phyloP scores from a whole-genome alignment of 2,329 filamentous ascomycete genomes.

The Aspergillus amoenus region DNA sequence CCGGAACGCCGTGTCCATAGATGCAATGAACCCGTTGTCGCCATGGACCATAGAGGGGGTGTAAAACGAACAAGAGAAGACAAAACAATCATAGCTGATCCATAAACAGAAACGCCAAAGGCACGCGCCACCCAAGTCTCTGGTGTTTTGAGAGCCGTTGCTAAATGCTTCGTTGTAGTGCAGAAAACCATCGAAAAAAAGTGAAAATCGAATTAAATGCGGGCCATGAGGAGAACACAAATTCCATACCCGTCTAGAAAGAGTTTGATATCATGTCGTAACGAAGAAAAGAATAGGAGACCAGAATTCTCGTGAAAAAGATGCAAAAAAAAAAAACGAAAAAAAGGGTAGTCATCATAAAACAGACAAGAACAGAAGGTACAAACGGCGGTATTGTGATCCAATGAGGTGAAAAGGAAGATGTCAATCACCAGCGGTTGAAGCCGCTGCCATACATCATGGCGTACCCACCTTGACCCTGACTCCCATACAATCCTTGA shows the following conservation, averaged over 20 bases:
- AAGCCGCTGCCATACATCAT: slow-evolving; percentile 77
- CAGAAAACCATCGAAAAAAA: slow-evolving; percentile 18
- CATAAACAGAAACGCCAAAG: slow-evolving; percentile 35
- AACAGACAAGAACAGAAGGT: slow-evolving; percentile 15
- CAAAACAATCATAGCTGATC: slow-evolving; percentile 16
- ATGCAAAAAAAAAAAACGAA: slow-evolving; percentile 15
- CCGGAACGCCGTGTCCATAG: slow-evolving; percentile 36
- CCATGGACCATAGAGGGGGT: slow-evolving; percentile 12
- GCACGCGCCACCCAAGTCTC: slow-evolving; percentile 32
- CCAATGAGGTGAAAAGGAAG: slow-evolving; percentile 21
- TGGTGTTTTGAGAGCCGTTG: slow-evolving; percentile 33
- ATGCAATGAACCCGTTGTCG: slow-evolving; percentile 33
- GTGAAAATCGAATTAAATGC: slow-evolving; percentile 25
- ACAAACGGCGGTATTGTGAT: slow-evolving; percentile 19
- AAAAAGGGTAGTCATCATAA: slow-evolving; percentile 21
- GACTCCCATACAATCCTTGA: slow-evolving; percentile 86
- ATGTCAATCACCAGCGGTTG: slow-evolving; percentile 62
- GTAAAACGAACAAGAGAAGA: slow-evolving; percentile 19
- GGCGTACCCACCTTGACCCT: slow-evolving; percentile 90
- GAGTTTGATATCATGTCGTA: slow-evolving; percentile 36
- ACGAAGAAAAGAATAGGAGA: slow-evolving; percentile 16
- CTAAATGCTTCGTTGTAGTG: slow-evolving; percentile 35
- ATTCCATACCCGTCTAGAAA: slow-evolving; percentile 26
- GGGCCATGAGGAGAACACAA: slow-evolving; percentile 22
- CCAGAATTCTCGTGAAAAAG: neutral